A percentile compares a stretch with the other conserved stretches of the same genome.
Evolutionary conservation across 257 asterid genomes (phyloP).

Genomic region (Solanum piurae): DNA sequence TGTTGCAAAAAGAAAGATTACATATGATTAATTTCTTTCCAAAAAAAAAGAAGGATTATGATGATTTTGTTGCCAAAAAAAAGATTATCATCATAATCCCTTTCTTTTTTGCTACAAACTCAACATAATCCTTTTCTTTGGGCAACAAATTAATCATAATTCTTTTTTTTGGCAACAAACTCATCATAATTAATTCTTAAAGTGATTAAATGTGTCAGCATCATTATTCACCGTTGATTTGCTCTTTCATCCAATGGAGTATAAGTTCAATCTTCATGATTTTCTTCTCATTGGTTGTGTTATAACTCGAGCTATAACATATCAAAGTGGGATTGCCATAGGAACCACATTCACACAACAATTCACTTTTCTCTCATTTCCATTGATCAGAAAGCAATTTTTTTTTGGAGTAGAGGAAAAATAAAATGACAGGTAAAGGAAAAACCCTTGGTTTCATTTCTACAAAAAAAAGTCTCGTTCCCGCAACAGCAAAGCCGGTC

Average conservation of each 20-base stretch:
- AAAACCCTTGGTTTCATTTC: not conserved
- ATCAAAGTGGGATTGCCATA: not conserved
- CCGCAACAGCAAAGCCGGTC: not conserved
- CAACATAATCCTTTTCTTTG: not conserved
- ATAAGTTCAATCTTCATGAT: conserved; percentile 16
- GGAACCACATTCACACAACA: not conserved
- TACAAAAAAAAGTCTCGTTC: not conserved
- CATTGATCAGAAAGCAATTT: not conserved
- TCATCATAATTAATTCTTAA: not conserved
- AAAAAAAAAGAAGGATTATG: too few relatives aligned
- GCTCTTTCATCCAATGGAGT: conserved; percentile 22
- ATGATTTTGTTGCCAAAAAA: too few relatives aligned
- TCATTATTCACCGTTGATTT: conserved; percentile 16
- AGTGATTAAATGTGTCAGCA: not conserved
- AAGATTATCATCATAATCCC: not conserved
- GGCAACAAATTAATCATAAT: too few relatives aligned
- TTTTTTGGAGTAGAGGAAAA: not conserved
- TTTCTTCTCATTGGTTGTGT: not conserved
- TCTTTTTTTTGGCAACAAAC: not conserved
- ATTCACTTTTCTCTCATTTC: not conserved
- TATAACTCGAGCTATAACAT: not conserved
- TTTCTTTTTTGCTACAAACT: not conserved
- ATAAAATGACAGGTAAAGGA: not conserved
- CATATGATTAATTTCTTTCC: too few relatives aligned
- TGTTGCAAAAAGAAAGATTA: too few relatives aligned